These are phyloP conservation scores for Hymenoscyphus fructigenus DNA, from an alignment of 2,329 filamentous ascomycete genomes.

Conservation along the genomic window DNA sequence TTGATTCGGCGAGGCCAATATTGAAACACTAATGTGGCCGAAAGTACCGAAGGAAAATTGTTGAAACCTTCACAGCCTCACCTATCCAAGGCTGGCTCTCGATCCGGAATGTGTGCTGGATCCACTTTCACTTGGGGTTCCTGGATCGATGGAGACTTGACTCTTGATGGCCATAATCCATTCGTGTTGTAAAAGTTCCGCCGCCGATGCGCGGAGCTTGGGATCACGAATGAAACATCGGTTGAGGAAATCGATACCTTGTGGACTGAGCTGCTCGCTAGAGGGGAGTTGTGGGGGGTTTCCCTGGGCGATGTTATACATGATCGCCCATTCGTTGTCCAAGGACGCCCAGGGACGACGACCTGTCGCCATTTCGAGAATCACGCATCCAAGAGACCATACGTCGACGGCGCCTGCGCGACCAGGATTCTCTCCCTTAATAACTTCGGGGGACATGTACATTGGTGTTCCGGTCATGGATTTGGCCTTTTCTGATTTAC, in stretches of 20 bases:
- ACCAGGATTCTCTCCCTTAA: slow-evolving; percentile 80
- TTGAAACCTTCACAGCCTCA: background rate
- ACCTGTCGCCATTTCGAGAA: slow-evolving; percentile 96
- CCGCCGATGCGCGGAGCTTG: slow-evolving; percentile 72
- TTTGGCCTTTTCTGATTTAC: slow-evolving; percentile 59
- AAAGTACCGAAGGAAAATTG: background rate
- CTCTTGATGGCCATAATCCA: slow-evolving; percentile 74
- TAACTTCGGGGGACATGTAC: slow-evolving; percentile 99
- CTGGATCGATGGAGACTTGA: slow-evolving; percentile 60
- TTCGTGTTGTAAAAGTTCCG: slow-evolving; percentile 89
- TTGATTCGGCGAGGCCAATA: background rate
- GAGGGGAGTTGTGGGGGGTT: slow-evolving; percentile 85
- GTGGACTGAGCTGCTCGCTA: slow-evolving; percentile 76
- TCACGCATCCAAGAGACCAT: slow-evolving; percentile 95
- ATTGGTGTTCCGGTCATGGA: slow-evolving; percentile 98
- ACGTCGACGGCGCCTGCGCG: slow-evolving; percentile 88
- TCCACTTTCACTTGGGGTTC: slow-evolving; percentile 57
- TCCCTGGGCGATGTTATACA: slow-evolving; percentile 99
- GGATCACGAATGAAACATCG: slow-evolving; percentile 87
- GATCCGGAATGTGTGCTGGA: slow-evolving; percentile 25
- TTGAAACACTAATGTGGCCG: background rate
- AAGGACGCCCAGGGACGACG: slow-evolving; percentile 91
- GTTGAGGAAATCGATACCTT: slow-evolving; percentile 84
- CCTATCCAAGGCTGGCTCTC: slow-evolving; percentile 29
- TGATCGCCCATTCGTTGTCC: slow-evolving; percentile 99